Evolutionary conservation across 2,329 filamentous ascomycete species (phyloP).

Genomic region (Xylariaceae sp.): DNA sequence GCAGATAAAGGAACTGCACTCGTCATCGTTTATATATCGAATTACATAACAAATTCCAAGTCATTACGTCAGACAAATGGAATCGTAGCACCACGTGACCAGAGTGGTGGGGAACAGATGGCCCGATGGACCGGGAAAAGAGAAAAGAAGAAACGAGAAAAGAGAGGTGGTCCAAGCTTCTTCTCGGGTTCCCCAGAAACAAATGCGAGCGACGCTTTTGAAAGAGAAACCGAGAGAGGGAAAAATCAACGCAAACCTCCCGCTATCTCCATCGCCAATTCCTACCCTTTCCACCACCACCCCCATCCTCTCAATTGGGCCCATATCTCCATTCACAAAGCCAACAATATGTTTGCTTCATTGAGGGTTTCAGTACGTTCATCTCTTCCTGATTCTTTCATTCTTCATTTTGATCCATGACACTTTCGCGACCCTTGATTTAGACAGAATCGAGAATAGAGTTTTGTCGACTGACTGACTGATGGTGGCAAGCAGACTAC

Average conservation of each 20-base stretch:
- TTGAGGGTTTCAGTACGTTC: conserved; percentile 51
- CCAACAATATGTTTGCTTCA: conserved; percentile 52
- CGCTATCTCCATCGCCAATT: conserved; percentile 14
- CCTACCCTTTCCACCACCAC: conserved; percentile 14
- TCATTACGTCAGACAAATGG: too few relatives aligned
- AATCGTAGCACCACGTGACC: neutral
- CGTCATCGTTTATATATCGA: too few relatives aligned
- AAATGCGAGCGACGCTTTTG: conserved; percentile 11
- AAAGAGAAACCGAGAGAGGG: conserved; percentile 4
- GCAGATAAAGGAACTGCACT: too few relatives aligned
- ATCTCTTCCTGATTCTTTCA: too few relatives aligned
- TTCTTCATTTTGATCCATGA: neutral
- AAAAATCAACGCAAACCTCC: conserved; percentile 29
- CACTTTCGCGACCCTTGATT: neutral
- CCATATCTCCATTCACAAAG: conserved; percentile 37
- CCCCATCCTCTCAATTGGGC: conserved; percentile 39
- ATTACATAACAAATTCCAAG: too few relatives aligned
- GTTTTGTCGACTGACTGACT: conserved; percentile 6
- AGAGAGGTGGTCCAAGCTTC: conserved; percentile 19
- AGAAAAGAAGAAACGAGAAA: too few relatives aligned
- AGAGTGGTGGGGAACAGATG: too few relatives aligned
- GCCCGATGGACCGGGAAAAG: too few relatives aligned
- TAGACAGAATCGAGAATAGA: too few relatives aligned
- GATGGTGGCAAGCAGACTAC: conserved; percentile 37
- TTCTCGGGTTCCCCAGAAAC: conserved; percentile 15